Base-by-base conservation (phyloP, 192 early-diverging fungal genomes). In the Entomortierella lignicola region DNA sequence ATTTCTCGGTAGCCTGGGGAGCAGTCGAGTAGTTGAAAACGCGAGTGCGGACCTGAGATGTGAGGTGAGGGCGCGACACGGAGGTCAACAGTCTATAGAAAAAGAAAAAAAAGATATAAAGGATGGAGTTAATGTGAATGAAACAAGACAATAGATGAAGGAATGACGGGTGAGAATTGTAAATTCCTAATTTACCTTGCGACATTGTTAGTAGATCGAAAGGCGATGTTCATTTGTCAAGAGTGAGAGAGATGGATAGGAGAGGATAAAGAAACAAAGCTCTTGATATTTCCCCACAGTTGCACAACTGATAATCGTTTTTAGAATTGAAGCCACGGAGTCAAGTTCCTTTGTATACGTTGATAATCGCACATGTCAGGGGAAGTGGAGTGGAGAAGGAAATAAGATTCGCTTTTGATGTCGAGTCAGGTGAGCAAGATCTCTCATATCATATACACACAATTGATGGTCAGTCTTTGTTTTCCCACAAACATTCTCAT, bases 1-100 rank as follows among this genome's bases (percentile, higher is more conserved):
- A 91, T 23, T 65, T 66, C 32, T 64, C 75, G 26, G 55, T 44
- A 3, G 56, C 50, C 3, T 60, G 59, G 0, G 71, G 60, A 23
- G 64, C 59, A 30, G 65, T 61, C 6, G 75, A 79, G 43, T 69
- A 70, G n/a, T 27, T 30, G 55, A 41, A 39, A 25, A 42, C 48
- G 21, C 63, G 59, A 20, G 57, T 6, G 29, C 62, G 66, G 30
- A 42, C 52, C 44, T 55, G 73, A 17, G 65, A 17, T 17, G 27
- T 20, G 18, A 69, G 17, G 37, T 64, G 47, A 18, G 60, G 52
- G 63, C 66, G 66, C 44, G 61, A 37, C 43, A 54, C 21, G 2
- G 54, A 39, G 32, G 66, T 53, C 60, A 77, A 21, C 25, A 69
- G 39, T 48, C 73, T 77, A 77, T 15, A 47, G 44, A 15, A 20